Conservation (phyloP, 768 basidiomycete species). For the Filobasidium floriforme region DNA sequence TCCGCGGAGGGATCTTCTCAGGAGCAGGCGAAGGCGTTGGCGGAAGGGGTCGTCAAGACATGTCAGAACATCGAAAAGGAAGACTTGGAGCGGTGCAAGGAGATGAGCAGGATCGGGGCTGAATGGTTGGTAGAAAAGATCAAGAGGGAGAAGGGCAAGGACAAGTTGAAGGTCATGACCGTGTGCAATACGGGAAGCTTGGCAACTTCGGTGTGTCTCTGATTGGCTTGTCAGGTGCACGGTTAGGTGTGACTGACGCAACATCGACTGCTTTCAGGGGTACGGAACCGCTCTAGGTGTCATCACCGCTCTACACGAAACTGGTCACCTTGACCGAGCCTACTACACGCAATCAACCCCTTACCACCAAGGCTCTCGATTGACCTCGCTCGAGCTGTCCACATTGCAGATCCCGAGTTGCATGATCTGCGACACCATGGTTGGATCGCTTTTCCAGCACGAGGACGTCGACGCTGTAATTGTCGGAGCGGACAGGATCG, state of each 20-base stretch:
- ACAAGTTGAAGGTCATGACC: constrained; percentile 70
- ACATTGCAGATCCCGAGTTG: constrained; percentile 73
- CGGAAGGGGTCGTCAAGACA: constrained; percentile 59
- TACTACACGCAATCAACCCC: constrained; percentile 92
- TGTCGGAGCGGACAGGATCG: constrained; percentile 82
- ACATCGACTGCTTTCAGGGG: constrained; percentile 52
- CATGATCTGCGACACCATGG: constrained; percentile 97
- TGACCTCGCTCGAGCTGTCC: constrained; percentile 83
- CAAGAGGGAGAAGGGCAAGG: constrained; percentile 46
- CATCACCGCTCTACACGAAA: constrained; percentile 81
- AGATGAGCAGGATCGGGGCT: constrained; percentile 76
- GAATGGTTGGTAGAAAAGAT: constrained; percentile 66
- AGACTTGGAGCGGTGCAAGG: constrained; percentile 75
- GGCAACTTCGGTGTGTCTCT: constrained; percentile 71
- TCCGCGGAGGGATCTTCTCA: constrained; percentile 41
- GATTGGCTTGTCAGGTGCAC: constrained; percentile 15
- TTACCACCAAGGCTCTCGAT: constrained; percentile 81
- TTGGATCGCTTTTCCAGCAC: constrained; percentile 81
- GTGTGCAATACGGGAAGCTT: constrained; percentile 97
- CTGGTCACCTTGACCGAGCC: constrained; percentile 65
- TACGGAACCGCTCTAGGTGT: constrained; percentile 92
- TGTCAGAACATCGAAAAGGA: constrained; percentile 70
- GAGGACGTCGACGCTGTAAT: constrained; percentile 78
- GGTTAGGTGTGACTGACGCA: constrained; percentile 5
- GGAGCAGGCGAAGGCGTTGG: constrained; percentile 42